Evolutionary conservation across 257 asterid species (phyloP).

Genomic region (Lithospermum erythrorhizon): DNA sequence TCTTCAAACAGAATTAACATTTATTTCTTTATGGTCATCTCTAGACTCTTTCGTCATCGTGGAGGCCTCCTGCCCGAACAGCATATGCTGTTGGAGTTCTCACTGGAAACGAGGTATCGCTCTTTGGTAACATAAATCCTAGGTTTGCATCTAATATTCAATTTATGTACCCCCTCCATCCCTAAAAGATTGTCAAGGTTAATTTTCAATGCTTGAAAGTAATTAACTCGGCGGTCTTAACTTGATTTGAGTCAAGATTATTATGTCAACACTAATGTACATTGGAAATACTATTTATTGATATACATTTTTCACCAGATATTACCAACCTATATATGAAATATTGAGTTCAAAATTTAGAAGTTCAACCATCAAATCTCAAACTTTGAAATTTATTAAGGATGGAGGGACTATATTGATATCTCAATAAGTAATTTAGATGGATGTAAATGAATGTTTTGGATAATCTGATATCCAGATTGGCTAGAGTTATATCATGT

Average conservation of each 20-base stretch:
- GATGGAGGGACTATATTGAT: background rate
- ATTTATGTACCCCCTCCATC: background rate
- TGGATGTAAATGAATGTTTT: background rate
- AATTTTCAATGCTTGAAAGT: background rate
- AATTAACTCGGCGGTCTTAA: background rate
- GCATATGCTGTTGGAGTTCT: constrained; percentile 63
- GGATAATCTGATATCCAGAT: background rate
- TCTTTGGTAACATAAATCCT: constrained; percentile 10
- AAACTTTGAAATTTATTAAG: background rate
- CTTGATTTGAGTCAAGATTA: background rate
- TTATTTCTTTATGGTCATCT: constrained; percentile 14
- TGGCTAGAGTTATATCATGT: background rate
- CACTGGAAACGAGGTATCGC: constrained; percentile 53
- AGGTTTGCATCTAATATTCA: constrained; percentile 6
- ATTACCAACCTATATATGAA: too few species aligned
- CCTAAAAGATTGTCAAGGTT: background rate
- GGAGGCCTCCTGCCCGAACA: constrained; percentile 45
- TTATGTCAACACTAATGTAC: background rate
- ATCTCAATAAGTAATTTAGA: background rate
- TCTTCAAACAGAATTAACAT: background rate
- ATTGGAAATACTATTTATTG: background rate
- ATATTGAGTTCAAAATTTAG: too few species aligned
- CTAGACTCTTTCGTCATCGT: constrained; percentile 48
- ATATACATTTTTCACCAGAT: too few species aligned
- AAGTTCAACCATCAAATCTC: too few species aligned